Base-by-base conservation (phyloP, 2,329 filamentous ascomycete genomes). In the Teratosphaeria destructans region DNA sequence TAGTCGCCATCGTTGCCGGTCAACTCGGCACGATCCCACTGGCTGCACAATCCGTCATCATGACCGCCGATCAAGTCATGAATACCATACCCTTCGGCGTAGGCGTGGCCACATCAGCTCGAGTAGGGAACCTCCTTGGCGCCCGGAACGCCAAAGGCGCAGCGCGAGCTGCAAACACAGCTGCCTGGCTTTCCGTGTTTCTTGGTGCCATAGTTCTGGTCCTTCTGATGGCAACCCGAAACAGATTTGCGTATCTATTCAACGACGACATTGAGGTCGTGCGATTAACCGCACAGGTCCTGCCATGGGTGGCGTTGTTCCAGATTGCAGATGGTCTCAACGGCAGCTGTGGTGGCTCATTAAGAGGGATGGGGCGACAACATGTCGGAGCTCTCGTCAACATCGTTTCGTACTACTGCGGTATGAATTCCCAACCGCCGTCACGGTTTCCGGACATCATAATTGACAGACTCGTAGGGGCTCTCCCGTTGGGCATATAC, bases 271-370 rank as follows among this genome's bases (percentile, higher is more conserved):
- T 82, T 23, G 74, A 80, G 0, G 90, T 95, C 0, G 79, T 95
- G 52, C 76, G 71, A 8, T 81, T 95, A 0, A 92, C 91, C 0
- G 83, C 87, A 0, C 77, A 86, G 16, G 87, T 95, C 29, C 85
- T 95, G 78, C 91, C 91, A 0, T 93, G 86, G 67, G 90, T 95
- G 0, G 91, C 90, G 0, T 77, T 95, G 2, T 95, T 95, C 74
- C 90, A 95, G 76, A 92, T 95, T 61, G 90, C 90, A 0, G 90
- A 95, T 70, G 91, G 90, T 0, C 75, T 95, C 37, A 94, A 94
- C 67, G 90, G 90, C 1, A 88, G 85, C 61, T 95, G 90, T 69
- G 90, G 91, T 1, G 90, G 91, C 1, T 84, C 85, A 23, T 75
- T 95, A 14, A 77, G 90, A 64, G 91, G 90, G 0, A 94, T 93